These are phyloP conservation scores for Aspergillus phoenicis DNA, from an alignment of 2,329 filamentous ascomycete species.

Conservation along the genomic window DNA sequence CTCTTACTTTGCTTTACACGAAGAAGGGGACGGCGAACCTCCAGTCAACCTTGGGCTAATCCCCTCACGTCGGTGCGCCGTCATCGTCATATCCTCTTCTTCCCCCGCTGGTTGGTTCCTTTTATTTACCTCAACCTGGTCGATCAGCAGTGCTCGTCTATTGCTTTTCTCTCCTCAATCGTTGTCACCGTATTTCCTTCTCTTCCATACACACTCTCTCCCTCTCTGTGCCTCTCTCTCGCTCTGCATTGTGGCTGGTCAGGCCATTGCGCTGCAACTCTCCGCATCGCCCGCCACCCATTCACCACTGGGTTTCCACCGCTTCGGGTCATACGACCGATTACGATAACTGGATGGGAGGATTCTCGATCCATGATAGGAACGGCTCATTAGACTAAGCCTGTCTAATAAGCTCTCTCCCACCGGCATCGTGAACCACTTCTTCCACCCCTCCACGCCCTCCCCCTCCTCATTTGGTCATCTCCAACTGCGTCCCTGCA, in stretches of 20 bases:
- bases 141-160: not conserved
- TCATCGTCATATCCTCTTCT: constrained; percentile 1
- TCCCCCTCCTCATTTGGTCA: constrained; percentile 2
- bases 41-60: not conserved
- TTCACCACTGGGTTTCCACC: not conserved
- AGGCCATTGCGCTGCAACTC: constrained; percentile 11
- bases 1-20: no score
- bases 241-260: constrained; percentile 7
- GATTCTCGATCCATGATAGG: not conserved
- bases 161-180: not conserved
- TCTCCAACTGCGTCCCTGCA: constrained; percentile 1
- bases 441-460: not conserved
- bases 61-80: constrained; percentile 14
- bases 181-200: constrained; percentile 1
- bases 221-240: not conserved
- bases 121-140: not conserved
- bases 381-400: constrained; percentile 2
- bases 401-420: constrained; percentile 1
- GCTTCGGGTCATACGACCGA: constrained; percentile 9
- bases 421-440: not conserved
- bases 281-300: not conserved
- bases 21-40: not conserved
- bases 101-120: not conserved
- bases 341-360: constrained; percentile 3
- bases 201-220: not conserved